Evolutionary conservation across 768 basidiomycete genomes (phyloP), one percentile per base, ranked within the genome.

Genomic region (Hygrophoropsis aurantiaca): DNA sequence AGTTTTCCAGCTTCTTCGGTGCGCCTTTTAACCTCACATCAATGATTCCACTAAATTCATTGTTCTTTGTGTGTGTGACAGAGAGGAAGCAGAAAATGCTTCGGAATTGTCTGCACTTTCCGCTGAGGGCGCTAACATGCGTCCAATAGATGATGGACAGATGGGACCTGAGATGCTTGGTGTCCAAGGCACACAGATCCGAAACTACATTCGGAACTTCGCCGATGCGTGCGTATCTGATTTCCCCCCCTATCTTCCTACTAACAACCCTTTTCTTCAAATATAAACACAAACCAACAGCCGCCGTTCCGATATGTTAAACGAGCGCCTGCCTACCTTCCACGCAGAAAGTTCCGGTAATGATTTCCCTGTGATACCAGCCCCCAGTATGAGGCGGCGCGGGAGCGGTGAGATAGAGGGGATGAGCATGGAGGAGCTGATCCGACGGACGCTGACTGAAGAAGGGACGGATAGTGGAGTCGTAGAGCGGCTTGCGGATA

Each of bases 1-100:
- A 27, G 85, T 97, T 38, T 95, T 94, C 74, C 84, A 90, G 44
- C 75, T 94, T 42, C 75, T 97, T 25, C 85, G 92, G 90, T 92
- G 50, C 58, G 85, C 67, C 11, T 15, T 24, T 19, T 24, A 11
- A 40, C 39, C 21, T 37, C 16, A 42, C 18, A 13, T 25, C 43
- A 47, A 39, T 35, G 20, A 19, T 34, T 11, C 44, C 7, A 3
- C 24, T 30, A 19, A 6, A 30, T 21, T 39, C 6, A 15, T 15
- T 20, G 13, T 8, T 40, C n/a, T n/a, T n/a, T n/a, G n/a, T n/a
- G n/a, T n/a, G n/a, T n/a, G n/a, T n/a, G 49, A 53, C 52, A 89
- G 87, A 62, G 86, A 90, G 60, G 89, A 88, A 61, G 76, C 87
- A 1, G 89, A 91, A 69, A 85, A 81, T 50, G 84, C 80, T 3